Base-by-base conservation (phyloP, 306 rosid species). In the Boehmeria nivea region DNA sequence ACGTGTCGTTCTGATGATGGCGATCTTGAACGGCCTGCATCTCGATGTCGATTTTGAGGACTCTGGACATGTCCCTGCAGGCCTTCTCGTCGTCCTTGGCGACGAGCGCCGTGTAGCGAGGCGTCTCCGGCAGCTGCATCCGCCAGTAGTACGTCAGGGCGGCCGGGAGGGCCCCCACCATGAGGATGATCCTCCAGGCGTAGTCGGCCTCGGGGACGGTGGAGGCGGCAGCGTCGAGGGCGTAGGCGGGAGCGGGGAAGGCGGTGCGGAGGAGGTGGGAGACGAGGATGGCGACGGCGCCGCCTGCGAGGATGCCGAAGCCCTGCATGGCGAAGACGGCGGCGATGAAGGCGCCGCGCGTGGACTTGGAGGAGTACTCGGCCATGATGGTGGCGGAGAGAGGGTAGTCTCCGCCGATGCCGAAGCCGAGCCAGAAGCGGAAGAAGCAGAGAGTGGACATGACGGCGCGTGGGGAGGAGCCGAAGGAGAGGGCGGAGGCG, bases 251-350 rank as follows among this genome's bases (percentile, higher is more conserved):
- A 2, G 83, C 85, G 0, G 65, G 83, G 2, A 31, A 34, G 6
- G 40, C 50, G 64, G 1, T 6, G 10, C 45, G 53, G 60, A 78
- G 81, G 14, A 76, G 8, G 0, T 19, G 2, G 0, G 91, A 81
- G 11, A 78, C 72, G 4, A 64, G n/a, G 64, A 83, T 69, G 12
- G 86, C 82, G 0, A 81, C 84, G 4, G 36, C 63, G 3, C 88
- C 88, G 1, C 84, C 86, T 3, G 76, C 75, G 22, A 83, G 51
- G 49, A 83, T 83, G 16, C 88, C 91, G 14, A 86, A 74, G 6
- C 91, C 88, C 63, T 86, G 95, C 91, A 86, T 83, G 34, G 95
- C 81, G 22, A 84, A 84, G 8, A 84, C 83, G 0, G 84, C 83
- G 0, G 83, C 86, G n/a, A 85, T 66, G 23, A 86, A 83, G 4